Evolutionary conservation across 2,329 filamentous ascomycete genomes (phyloP).

Genomic region (Macroventuria anomochaeta): DNA sequence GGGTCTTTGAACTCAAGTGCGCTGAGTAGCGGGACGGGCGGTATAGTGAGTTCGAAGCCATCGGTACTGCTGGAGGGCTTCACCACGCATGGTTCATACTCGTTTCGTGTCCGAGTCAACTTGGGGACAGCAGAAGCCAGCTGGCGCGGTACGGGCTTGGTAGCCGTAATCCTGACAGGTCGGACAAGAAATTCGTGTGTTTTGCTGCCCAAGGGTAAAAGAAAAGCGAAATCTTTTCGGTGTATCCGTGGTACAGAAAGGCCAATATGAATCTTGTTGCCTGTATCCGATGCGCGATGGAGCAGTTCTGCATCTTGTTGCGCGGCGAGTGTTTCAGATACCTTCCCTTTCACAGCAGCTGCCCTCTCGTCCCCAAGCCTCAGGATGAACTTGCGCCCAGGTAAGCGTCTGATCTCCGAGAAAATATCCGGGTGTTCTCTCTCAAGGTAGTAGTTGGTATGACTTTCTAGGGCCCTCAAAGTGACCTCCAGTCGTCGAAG

Average conservation of each 20-base stretch:
- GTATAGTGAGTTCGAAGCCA: slow-evolving; percentile 32
- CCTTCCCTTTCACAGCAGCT: slow-evolving; percentile 21
- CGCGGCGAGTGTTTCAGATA: slow-evolving; percentile 28
- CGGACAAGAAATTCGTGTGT: slow-evolving; percentile 34
- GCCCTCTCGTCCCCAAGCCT: slow-evolving; percentile 21
- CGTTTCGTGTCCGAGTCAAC: slow-evolving; percentile 20
- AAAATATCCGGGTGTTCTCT: slow-evolving; percentile 36
- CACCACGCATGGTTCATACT: slow-evolving; percentile 22
- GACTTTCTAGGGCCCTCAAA: slow-evolving; percentile 31
- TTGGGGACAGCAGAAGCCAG: slow-evolving; percentile 6
- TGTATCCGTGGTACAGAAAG: slow-evolving; percentile 35
- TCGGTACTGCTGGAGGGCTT: slow-evolving; percentile 26
- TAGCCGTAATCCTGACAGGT: slow-evolving; percentile 11
- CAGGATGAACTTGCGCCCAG: slow-evolving; percentile 28
- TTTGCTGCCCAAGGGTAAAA: slow-evolving; percentile 21
- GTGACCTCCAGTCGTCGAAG: slow-evolving; percentile 30
- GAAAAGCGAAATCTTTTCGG: slow-evolving; percentile 37
- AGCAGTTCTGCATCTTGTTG: slow-evolving; percentile 38
- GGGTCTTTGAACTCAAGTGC: slow-evolving; percentile 35
- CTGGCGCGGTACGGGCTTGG: neutral
- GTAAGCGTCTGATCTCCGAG: slow-evolving; percentile 27
- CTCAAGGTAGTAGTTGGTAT: slow-evolving; percentile 33
- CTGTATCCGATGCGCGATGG: slow-evolving; percentile 23
- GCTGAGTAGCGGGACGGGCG: too few species aligned
- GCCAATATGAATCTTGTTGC: slow-evolving; percentile 31